Conservation (phyloP, 768 basidiomycete species). For the Guyanaporus albipodus region DNA sequence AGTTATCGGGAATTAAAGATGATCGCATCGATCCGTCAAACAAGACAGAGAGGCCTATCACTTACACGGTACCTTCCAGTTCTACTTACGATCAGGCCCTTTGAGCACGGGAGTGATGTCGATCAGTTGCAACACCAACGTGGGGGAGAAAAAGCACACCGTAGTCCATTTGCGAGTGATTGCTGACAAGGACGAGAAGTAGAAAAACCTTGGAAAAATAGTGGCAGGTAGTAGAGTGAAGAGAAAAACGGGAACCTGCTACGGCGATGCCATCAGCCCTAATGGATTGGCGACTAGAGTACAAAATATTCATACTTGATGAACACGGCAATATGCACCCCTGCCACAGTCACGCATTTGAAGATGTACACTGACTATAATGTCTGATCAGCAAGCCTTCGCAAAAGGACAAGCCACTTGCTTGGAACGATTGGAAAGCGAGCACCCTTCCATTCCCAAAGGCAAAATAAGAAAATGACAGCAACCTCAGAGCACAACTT, state of each 20-base stretch:
- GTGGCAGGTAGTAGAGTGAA: slow-evolving; percentile 67
- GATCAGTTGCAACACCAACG: not conserved
- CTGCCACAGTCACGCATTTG: slow-evolving; percentile 58
- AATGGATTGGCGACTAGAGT: not conserved
- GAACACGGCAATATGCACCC: slow-evolving; percentile 68
- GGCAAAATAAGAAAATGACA: slow-evolving; percentile 53
- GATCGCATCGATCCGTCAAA: not conserved
- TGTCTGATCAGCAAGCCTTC: not conserved
- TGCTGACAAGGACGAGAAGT: not conserved
- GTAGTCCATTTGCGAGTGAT: not conserved
- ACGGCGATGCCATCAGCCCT: not conserved
- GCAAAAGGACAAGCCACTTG: slow-evolving; percentile 28
- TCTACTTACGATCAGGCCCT: not conserved
- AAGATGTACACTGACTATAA: slow-evolving; percentile 63
- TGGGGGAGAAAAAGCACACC: not conserved
- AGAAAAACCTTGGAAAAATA: slow-evolving; percentile 56
- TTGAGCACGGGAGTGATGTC: not conserved
- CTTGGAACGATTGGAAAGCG: slow-evolving; percentile 70
- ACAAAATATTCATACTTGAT: slow-evolving; percentile 43
- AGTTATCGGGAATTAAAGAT: not conserved
- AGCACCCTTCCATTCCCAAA: slow-evolving; percentile 73
- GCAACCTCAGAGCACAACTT: slow-evolving; percentile 54
- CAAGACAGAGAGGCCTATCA: not conserved
- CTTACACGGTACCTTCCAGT: not conserved
- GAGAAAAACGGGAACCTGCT: slow-evolving; percentile 63